Conservation (phyloP, 1,139 yeast genomes). For the Lodderomyces theae region DNA sequence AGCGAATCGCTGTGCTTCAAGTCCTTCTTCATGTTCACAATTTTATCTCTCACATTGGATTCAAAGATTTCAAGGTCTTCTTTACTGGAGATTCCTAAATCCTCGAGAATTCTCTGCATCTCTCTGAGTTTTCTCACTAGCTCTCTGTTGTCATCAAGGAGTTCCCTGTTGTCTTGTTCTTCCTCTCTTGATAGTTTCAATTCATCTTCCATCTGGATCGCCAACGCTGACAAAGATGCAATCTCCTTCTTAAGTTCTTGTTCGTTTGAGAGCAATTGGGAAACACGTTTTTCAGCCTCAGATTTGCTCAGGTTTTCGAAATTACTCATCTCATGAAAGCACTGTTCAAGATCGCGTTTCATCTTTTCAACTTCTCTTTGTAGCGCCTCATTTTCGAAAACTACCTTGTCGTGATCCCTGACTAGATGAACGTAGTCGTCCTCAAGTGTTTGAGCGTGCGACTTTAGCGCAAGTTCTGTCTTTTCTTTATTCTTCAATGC, state of each 20-base stretch:
- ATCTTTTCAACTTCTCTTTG: not conserved
- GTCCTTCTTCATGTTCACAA: not conserved
- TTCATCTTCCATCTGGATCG: constrained; percentile 6
- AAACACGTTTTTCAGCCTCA: constrained; percentile 2
- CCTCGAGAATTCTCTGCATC: constrained; percentile 3
- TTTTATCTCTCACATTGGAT: not conserved
- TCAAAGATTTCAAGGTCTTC: constrained; percentile 1
- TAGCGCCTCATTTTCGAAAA: not conserved
- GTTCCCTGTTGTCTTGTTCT: constrained; percentile 4
- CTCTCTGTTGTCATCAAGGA: constrained; percentile 5
- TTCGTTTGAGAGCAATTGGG: not conserved
- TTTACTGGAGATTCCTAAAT: constrained; percentile 3
- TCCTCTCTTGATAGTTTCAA: constrained; percentile 2
- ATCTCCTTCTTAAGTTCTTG: constrained; percentile 5
- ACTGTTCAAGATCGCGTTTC: not conserved
- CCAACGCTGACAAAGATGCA: constrained; percentile 4
- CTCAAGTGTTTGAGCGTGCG: not conserved
- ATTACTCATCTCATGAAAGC: constrained; percentile 5
- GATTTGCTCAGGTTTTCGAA: constrained; percentile 5
- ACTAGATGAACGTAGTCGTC: constrained; percentile 4
- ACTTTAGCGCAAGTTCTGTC: constrained; percentile 3
- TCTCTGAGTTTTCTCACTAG: constrained; percentile 3
- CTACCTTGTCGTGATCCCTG: not conserved
- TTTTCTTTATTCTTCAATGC: constrained; percentile 6
- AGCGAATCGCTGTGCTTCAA: not conserved